Percentiles rank a stretch among this genome's conserved stretches.
These are phyloP conservation scores for Blastobotrys peoriensis DNA, from an alignment of 805 yeast genomes.

Conservation along the genomic window DNA sequence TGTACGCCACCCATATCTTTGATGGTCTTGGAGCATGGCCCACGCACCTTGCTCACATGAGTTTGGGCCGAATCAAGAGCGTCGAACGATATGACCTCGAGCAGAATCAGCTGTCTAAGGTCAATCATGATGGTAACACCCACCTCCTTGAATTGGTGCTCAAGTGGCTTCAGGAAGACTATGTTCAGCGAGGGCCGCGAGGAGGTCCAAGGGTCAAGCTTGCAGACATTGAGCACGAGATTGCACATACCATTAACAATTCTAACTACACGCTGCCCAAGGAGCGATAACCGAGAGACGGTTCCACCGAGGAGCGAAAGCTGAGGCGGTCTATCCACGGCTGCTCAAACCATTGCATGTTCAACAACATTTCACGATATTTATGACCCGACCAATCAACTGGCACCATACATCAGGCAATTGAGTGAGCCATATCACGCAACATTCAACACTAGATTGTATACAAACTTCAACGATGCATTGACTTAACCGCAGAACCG, in stretches of 20 bases:
- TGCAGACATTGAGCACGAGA: slow-evolving; percentile 44
- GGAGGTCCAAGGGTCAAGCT: slow-evolving; percentile 45
- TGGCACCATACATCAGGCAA: too few species aligned
- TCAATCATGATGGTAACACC: slow-evolving; percentile 19
- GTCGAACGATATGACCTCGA: slow-evolving; percentile 17
- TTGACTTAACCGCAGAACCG: too few species aligned
- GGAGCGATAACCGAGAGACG: background rate
- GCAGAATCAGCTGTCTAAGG: background rate
- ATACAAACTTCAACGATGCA: too few species aligned
- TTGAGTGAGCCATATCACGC: too few species aligned
- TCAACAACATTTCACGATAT: too few species aligned
- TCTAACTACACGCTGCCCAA: background rate
- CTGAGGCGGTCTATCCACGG: too few species aligned
- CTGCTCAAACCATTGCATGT: too few species aligned
- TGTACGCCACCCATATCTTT: slow-evolving; percentile 90
- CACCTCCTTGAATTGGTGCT: slow-evolving; percentile 31
- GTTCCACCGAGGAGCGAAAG: too few species aligned
- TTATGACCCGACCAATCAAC: too few species aligned
- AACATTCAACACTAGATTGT: too few species aligned
- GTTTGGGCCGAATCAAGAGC: slow-evolving; percentile 49
- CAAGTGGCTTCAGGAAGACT: slow-evolving; percentile 34
- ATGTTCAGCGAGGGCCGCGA: slow-evolving; percentile 48
- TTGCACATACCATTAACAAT: background rate
- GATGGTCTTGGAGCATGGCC: slow-evolving; percentile 95
- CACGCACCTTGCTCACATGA: slow-evolving; percentile 70